Evolutionary conservation across 2,329 filamentous ascomycete species (phyloP), one percentile per base, ranked within the genome.

Genomic region (Verticillium zaregamsianum): DNA sequence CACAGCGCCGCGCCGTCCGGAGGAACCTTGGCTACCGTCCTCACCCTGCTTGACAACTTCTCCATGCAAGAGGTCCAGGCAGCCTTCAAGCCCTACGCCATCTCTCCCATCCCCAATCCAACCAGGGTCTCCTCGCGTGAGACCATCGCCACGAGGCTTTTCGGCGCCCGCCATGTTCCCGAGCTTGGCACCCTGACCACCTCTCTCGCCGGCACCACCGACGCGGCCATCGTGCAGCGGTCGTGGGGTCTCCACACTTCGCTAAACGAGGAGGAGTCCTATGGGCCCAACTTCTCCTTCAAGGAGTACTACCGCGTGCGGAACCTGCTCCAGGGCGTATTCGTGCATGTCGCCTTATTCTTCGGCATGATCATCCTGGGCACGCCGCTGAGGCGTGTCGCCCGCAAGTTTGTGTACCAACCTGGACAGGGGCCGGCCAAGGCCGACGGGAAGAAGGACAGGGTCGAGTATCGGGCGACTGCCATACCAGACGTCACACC

Each of bases 1-100:
- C 45, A 12, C 45, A 85, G 80, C 55, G 72, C 76, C 31, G 68
- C 74, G 1, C 82, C 85, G 3, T 90, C 87, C 1, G 87, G 87
- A n/a, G 88, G 88, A 56, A 89, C 90, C 2, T 75, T 93, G 5
- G 81, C 85, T 37, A 93, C 92, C 0, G 77, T 87, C 4, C 73
- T 97, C 15, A 82, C 72, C 56, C 66, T 87, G 25, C 78, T 86
- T 61, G 86, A 89, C 31, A 72, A 74, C 55, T 87, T 82, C 68
- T 74, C 76, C 25, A 58, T 84, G 20, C 74, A 77, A 57, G 76
- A 87, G 59, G 66, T 89, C 6, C 70, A 68, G 15, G 75, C 73
- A 3, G 74, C 82, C 2, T 71, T 76, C 60, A 70, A 72, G 28
- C 86, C 86, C 15, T 89, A 82, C 68, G 81, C 82, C 1, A 73